Evolutionary conservation across 768 basidiomycete genomes (phyloP).

Genomic region (Lepiota venenata): DNA sequence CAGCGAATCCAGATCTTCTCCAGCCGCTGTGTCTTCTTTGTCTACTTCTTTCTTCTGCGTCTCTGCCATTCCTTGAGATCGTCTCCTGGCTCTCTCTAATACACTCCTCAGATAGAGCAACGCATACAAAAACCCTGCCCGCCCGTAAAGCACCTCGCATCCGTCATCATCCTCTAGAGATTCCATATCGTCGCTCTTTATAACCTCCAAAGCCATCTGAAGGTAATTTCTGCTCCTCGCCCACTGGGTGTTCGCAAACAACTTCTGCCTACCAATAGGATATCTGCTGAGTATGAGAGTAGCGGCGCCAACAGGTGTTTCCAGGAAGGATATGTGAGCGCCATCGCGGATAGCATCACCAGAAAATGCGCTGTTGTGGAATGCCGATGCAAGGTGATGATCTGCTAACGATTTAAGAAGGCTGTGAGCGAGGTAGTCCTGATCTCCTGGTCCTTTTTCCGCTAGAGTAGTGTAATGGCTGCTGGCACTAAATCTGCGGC

Average conservation of each 20-base stretch:
- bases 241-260: background rate
- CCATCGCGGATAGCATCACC: constrained; percentile 11
- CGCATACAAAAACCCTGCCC: constrained; percentile 54
- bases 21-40: background rate
- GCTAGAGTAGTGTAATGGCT: background rate
- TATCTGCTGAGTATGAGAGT: constrained; percentile 30
- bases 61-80: background rate
- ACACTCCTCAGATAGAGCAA: constrained; percentile 40
- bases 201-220: constrained; percentile 5
- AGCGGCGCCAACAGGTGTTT: constrained; percentile 36
- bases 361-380: constrained; percentile 16
- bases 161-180: constrained; percentile 35
- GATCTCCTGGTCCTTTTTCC: background rate
- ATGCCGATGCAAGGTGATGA: constrained; percentile 17
- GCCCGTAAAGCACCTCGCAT: constrained; percentile 58
- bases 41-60: no score
- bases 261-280: background rate
- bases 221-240: background rate
- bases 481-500: background rate
- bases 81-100: constrained; percentile 1
- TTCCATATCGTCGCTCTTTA: constrained; percentile 6
- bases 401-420: constrained; percentile 17
- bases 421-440: constrained; percentile 14
- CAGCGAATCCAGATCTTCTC: constrained; percentile 17
- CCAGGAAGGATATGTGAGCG: constrained; percentile 32